These are phyloP conservation scores for Mycena filopes DNA, from an alignment of 768 basidiomycete species.

Conservation along the genomic window DNA sequence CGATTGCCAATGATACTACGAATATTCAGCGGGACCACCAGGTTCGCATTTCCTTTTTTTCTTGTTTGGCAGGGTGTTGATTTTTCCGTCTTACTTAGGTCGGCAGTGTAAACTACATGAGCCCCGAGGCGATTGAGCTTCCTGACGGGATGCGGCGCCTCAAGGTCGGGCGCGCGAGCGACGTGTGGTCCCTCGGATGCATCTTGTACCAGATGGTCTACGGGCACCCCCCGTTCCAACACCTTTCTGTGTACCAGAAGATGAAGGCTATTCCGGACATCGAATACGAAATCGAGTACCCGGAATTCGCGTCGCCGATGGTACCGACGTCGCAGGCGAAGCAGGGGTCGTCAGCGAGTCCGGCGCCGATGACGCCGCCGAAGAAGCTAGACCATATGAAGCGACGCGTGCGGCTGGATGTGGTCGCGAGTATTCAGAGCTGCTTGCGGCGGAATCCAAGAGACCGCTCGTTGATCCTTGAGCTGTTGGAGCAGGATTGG, in stretches of 20 bases:
- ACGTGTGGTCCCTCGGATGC: conserved; percentile 98
- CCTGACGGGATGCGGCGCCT: conserved; percentile 88
- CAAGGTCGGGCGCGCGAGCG: conserved; percentile 94
- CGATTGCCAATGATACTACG: conserved; percentile 97
- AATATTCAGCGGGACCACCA: conserved; percentile 98
- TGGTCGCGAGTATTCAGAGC: conserved; percentile 85
- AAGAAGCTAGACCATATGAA: conserved; percentile 76
- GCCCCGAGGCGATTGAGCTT: conserved; percentile 94
- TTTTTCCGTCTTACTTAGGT: too few species aligned
- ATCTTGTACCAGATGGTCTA: conserved; percentile 99
- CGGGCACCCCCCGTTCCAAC: conserved; percentile 91
- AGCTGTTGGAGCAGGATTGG: conserved; percentile 87
- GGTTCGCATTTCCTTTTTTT: conserved; percentile 52
- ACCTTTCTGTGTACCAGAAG: conserved; percentile 85
- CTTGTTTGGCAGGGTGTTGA: conserved; percentile 1
- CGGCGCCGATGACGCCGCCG: conserved; percentile 51
- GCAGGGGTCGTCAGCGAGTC: conserved; percentile 39
- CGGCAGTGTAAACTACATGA: conserved; percentile 99
- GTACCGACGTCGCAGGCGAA: conserved; percentile 51
- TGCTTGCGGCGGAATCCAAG: conserved; percentile 86
- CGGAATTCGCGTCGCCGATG: conserved; percentile 70
- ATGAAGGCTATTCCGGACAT: conserved; percentile 94
- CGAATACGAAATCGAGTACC: conserved; percentile 82
- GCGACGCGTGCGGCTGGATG: conserved; percentile 73
- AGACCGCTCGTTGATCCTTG: conserved; percentile 87